Evolutionary conservation across 768 basidiomycete species (phyloP).

Genomic region (Calocera viscosa): DNA sequence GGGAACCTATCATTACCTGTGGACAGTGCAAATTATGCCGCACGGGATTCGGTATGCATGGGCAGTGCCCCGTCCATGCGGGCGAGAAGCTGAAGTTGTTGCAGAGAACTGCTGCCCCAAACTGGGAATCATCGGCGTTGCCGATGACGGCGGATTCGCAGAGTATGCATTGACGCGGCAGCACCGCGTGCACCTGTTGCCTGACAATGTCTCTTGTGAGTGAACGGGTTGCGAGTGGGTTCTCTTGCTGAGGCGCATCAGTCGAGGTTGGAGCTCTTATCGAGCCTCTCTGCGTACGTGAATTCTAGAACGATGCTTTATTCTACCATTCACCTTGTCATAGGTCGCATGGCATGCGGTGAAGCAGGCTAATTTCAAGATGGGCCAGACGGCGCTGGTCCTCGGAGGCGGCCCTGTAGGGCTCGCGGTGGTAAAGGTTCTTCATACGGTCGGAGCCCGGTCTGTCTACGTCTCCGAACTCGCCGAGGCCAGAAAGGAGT

Average conservation of each 20-base stretch:
- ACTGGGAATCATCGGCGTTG: constrained; percentile 21
- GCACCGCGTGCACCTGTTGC: constrained; percentile 31
- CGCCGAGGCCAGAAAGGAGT: constrained; percentile 28
- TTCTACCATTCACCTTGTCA: constrained; percentile 24
- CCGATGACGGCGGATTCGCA: constrained; percentile 33
- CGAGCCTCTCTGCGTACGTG: constrained; percentile 21
- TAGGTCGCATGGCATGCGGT: constrained; percentile 38
- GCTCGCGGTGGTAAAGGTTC: constrained; percentile 30
- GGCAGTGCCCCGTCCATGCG: neutral
- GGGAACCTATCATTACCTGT: constrained; percentile 35
- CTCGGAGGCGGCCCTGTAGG: constrained; percentile 36
- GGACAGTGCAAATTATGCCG: constrained; percentile 21
- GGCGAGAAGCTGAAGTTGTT: neutral
- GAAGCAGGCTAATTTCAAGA: constrained; percentile 31
- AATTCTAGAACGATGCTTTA: neutral
- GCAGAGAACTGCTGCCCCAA: constrained; percentile 6
- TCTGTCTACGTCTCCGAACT: constrained; percentile 35
- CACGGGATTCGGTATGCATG: neutral
- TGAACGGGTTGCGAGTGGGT: neutral
- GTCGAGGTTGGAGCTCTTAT: constrained; percentile 39
- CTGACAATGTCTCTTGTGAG: constrained; percentile 31
- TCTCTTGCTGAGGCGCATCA: neutral
- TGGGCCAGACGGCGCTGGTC: constrained; percentile 33
- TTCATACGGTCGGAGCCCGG: constrained; percentile 26
- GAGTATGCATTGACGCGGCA: constrained; percentile 33